A percentile compares a stretch with the other conserved stretches of the same genome.
phyloP scores from a whole-genome alignment of 192 early-diverging fungal species.

The Coemansia sp. region DNA sequence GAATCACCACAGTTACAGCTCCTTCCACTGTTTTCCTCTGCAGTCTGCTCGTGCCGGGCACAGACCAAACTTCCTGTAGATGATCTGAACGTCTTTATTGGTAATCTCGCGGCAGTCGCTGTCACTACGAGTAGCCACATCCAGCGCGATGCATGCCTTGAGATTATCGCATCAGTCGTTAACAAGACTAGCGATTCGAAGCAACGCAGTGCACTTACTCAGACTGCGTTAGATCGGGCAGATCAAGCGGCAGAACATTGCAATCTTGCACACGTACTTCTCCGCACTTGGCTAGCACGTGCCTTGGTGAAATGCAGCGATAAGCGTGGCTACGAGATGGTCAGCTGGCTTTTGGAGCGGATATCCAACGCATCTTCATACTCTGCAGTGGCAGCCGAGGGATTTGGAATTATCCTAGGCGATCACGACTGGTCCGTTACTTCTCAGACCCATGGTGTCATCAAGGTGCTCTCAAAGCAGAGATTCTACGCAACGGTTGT shows the following conservation, averaged over 20 bases:
- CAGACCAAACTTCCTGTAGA: constrained; percentile 56
- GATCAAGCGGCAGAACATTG: background rate
- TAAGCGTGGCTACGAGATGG: constrained; percentile 34
- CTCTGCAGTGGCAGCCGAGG: constrained; percentile 55
- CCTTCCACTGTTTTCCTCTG: constrained; percentile 35
- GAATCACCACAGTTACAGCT: constrained; percentile 1
- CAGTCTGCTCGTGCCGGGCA: constrained; percentile 39
- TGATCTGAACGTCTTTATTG: constrained; percentile 45
- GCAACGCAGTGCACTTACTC: constrained; percentile 25
- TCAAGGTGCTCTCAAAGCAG: constrained; percentile 78
- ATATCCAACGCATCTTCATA: constrained; percentile 14
- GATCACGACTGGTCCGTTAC: constrained; percentile 70
- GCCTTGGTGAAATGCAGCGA: constrained; percentile 45
- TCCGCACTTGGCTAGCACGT: constrained; percentile 43
- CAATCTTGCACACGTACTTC: constrained; percentile 7
- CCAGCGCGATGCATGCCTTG: constrained; percentile 55
- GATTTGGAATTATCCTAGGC: constrained; percentile 73
- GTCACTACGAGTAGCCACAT: constrained; percentile 38
- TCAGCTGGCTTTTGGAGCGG: constrained; percentile 31
- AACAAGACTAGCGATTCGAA: constrained; percentile 62
- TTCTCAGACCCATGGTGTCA: constrained; percentile 48
- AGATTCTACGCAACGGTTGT: constrained; percentile 78
- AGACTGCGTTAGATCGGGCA: constrained; percentile 13
- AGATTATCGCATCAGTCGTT: constrained; percentile 59
- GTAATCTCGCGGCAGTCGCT: constrained; percentile 39